Percentiles rank a stretch among this genome's conserved stretches.
phyloP scores from a whole-genome alignment of 306 rosid species.

The Glycyrrhiza uralensis region DNA sequence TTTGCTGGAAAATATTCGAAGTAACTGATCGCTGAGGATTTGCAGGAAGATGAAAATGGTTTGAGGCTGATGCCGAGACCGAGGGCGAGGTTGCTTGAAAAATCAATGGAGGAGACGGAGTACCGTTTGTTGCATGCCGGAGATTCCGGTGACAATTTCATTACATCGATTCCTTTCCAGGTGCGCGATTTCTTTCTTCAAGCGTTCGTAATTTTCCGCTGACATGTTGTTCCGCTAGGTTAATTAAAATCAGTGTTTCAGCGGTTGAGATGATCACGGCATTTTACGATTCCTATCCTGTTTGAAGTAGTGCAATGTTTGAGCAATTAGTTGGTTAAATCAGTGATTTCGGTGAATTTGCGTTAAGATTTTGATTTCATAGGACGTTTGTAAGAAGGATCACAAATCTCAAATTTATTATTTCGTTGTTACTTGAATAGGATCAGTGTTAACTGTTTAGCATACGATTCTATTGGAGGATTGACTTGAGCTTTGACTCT shows the following conservation, averaged over 20 bases:
- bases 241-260: conserved; percentile 9
- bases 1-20: not conserved
- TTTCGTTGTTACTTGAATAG: conserved; percentile 1
- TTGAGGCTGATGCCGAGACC: conserved; percentile 34
- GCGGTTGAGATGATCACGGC: not conserved
- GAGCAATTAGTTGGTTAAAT: not conserved
- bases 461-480: not conserved
- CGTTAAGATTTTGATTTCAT: conserved; percentile 6
- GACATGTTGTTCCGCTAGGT: not conserved
- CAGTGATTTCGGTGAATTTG: not conserved
- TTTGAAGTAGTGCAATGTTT: conserved; percentile 11
- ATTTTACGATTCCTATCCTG: not conserved
- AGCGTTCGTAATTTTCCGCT: not conserved
- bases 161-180: conserved; percentile 87
- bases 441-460: not conserved
- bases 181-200: conserved; percentile 37
- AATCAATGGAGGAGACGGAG: conserved; percentile 39
- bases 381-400: not conserved
- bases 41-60: conserved; percentile 42
- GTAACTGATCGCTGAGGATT: not conserved
- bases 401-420: not conserved
- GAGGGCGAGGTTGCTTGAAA: conserved; percentile 47
- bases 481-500: conserved; percentile 16
- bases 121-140: conserved; percentile 47
- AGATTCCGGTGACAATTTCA: conserved; percentile 65